Evolutionary conservation across 2,329 filamentous ascomycete species (phyloP).

Genomic region (Trichoderma afroharzianum): DNA sequence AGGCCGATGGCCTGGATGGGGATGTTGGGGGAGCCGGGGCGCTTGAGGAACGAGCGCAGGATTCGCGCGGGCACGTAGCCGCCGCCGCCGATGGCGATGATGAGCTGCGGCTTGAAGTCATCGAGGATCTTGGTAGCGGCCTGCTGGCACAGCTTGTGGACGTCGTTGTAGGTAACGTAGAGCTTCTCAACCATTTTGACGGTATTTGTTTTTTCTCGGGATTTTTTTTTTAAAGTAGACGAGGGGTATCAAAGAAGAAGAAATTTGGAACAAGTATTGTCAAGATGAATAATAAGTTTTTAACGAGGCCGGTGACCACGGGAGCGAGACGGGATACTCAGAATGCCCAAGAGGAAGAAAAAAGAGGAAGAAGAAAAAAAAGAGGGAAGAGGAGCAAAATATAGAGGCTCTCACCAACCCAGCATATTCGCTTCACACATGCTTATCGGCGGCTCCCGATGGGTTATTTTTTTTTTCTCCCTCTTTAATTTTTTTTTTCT

Average conservation of each 20-base stretch:
- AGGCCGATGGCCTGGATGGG: conserved; percentile 98
- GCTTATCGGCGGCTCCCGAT: conserved; percentile 15
- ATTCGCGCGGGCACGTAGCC: conserved; percentile 97
- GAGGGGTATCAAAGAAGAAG: conserved; percentile 19
- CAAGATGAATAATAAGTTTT: neutral
- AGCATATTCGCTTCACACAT: neutral
- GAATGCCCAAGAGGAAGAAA: conserved; percentile 23
- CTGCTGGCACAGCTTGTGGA: conserved; percentile 95
- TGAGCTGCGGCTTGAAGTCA: conserved; percentile 87
- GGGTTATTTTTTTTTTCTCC: conserved; percentile 23
- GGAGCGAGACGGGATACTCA: conserved; percentile 11
- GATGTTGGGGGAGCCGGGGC: conserved; percentile 82
- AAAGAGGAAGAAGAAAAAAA: conserved; percentile 12
- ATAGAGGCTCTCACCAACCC: conserved; percentile 11
- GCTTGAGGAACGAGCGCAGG: conserved; percentile 94
- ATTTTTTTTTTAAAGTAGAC: neutral
- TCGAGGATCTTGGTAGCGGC: conserved; percentile 77
- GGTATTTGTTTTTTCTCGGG: neutral
- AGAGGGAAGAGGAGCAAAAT: neutral
- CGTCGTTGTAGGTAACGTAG: conserved; percentile 91
- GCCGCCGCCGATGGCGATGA: conserved; percentile 97
- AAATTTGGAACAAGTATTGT: neutral
- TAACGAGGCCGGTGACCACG: neutral
- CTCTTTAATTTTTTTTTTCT: conserved; percentile 3
- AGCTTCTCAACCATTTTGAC: conserved; percentile 75